Conservation (phyloP, 116 monocot species). For the Posidonia oceanica region DNA sequence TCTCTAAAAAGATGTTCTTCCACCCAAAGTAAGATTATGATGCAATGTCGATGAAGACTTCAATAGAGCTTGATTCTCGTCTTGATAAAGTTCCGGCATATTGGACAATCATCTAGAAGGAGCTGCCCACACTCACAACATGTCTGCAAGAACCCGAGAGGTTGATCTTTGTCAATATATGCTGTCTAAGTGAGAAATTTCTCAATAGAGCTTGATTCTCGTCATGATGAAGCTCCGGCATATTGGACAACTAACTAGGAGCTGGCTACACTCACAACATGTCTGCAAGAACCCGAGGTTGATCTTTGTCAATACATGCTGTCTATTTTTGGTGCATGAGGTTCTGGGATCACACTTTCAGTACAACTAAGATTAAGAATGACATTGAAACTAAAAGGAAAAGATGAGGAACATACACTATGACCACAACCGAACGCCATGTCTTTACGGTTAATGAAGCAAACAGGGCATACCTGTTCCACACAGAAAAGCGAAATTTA, state of each 20-base stretch:
- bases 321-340: no score
- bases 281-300: constrained; percentile 22
- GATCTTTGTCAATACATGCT: no score
- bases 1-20: no score
- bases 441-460: constrained; percentile 42
- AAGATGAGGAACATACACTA: constrained; percentile 24
- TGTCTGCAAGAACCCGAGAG: constrained; percentile 25
- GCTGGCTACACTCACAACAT: constrained; percentile 57
- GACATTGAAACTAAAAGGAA: no score
- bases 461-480: constrained; percentile 70
- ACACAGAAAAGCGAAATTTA: background rate
- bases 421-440: constrained; percentile 90
- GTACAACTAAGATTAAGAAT: no score
- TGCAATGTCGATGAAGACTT: background rate
- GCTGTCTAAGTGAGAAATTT: no score
- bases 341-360: no score
- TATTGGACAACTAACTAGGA: constrained; percentile 45
- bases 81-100: constrained; percentile 51
- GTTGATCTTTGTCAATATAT: no score
- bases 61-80: constrained; percentile 71
- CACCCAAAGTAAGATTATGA: no score
- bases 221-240: constrained; percentile 56
- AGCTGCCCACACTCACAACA: constrained; percentile 58
- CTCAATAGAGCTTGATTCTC: constrained; percentile 58
- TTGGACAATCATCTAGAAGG: constrained; percentile 50